Base-by-base conservation (phyloP, 208 protist genomes). In the Trypanosomatidae sp. region DNA sequence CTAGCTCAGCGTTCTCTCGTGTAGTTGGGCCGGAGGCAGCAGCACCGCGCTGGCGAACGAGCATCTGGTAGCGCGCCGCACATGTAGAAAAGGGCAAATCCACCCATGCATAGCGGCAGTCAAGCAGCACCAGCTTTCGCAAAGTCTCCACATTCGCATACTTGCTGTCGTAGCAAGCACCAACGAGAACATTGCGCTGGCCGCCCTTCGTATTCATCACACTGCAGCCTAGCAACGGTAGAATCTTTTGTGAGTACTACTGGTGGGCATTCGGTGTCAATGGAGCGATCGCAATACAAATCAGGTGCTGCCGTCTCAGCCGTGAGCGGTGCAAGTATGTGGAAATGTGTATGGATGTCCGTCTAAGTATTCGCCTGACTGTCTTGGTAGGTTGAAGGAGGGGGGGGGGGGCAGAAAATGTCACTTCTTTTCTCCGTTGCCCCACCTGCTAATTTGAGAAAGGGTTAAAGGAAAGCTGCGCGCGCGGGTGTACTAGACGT, bases 101-200 rank as follows among this genome's bases (percentile, higher is more conserved):
- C 39, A 50, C 47, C 76, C 76, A 80, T 41, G 19, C 66, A 70
- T 71, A 80, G n/a, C 76, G 76, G 12, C 43, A 5, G 25, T 80
- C 76, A 5, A 33, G 56, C 6, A 39, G 43, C 49, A 80, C 73
- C 8, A 66, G 22, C 39, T 66, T 22, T 15, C 76, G 76, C 30
- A 76, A 28, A 7, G 70, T 66, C 6, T 68, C 70, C 39, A 80
- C 46, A 19, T 22, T 10, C 1, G 41, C 36, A 39, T 72, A 73
- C 50, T 71, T 69, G 43, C 49, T 7, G 33, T 73, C 70, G 9
- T 62, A n/a, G 62, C 41, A 28, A 30, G 44, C 62, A 17, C 44
- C 62, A 52, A 25, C 28, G 2, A 68, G 62, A 1, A 17, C 62
- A 33, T 33, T 9, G 43, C 28, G 10, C 13, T 52, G 44, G 44